Evolutionary conservation across 306 rosid species (phyloP), one percentile per base, ranked within the genome.

Genomic region (Vachellia collinsii): DNA sequence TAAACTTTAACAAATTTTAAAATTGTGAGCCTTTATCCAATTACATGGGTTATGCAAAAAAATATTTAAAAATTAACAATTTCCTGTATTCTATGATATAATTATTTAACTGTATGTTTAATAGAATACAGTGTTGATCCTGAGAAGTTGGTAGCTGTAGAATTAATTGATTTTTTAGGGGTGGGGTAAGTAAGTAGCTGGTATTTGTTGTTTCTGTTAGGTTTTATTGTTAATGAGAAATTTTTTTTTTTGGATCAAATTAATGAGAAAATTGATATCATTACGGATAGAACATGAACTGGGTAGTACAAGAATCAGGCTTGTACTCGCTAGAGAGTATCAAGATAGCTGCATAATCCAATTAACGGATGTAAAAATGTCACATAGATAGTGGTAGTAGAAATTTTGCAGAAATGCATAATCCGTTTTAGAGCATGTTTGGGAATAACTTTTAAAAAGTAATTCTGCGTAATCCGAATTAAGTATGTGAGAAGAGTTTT

Each of bases 191-290:
- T 47, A n/a, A 34, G 29, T 47, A 34, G 12, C 29, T 42, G 20
- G 10, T 42, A 34, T 37, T 42, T 44, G 10, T 17, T 47, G 43
- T 62, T 46, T 7, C 54, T 38, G 43, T 14, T 43, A 3, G 50
- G 37, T 48, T 47, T 17, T 46, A 72, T 67, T 59, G 29, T 58
- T 58, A 25, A 17, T 46, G 43, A 78, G 69, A 43, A 72, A 83
- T n/a, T n/a, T n/a, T n/a, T n/a, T n/a, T n/a, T n/a, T n/a, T n/a
- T n/a, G n/a, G n/a, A n/a, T n/a, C n/a, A n/a, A n/a, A n/a, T 58
- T 58, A 25, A 17, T 46, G 43, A 78, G 69, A 43, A 72, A 83
- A 83, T n/a, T 50, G 69, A 68, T 39, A 54, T 39, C 13, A 50
- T 34, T 66, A 44, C 23, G 25, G 69, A 12, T 44, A 4, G 72